Base-by-base conservation (phyloP, 2,329 filamentous ascomycete species). In the Parascedosporium putredinis region DNA sequence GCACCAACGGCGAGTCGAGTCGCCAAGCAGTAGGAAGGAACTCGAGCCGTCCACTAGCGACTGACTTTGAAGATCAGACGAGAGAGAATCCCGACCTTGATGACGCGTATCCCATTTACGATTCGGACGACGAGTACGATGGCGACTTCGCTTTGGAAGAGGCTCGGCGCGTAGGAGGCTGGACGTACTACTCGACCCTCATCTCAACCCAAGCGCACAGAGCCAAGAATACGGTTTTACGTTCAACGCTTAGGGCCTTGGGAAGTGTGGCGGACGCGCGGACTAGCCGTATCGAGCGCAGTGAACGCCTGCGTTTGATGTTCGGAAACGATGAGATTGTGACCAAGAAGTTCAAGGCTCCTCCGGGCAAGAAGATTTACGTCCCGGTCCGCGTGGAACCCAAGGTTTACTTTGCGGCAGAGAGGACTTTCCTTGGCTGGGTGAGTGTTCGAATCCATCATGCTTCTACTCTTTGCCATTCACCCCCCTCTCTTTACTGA, bases 321-420 rank as follows among this genome's bases (percentile, higher is more conserved):
- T 78, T 81, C 34, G 77, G 77, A 5, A 61, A 65, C 46, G 67
- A 75, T 59, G 58, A 81, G 67, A 73, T 83, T 23, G 72, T 76
- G 55, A 71, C 65, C 25, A 78, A 74, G 64, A 74, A 68, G 57
- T 80, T 89, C 70, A 83, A 81, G 62, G 86, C 86, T 7, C 86
- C 86, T 10, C 83, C 80, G 64, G 86, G 86, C 49, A 91, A 90
- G 79, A 87, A 87, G 65, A 97, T 98, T 52, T 91, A 97, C 60
- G 93, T 98, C 22, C 91, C 91, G 12, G 84, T 97, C 50, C 83
- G 93, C 45, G 90, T 98, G 29, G 93, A 98, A 67, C 93, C 93
- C 29, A 98, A 98, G 69, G 93, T 98, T 47, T 95, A 89, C 66
- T 95, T 98, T 63, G 93, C 93, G 20, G 90, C 89, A 1, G 93